Base-by-base conservation (phyloP, 257 asterid genomes). In the Salvia miltiorrhiza region DNA sequence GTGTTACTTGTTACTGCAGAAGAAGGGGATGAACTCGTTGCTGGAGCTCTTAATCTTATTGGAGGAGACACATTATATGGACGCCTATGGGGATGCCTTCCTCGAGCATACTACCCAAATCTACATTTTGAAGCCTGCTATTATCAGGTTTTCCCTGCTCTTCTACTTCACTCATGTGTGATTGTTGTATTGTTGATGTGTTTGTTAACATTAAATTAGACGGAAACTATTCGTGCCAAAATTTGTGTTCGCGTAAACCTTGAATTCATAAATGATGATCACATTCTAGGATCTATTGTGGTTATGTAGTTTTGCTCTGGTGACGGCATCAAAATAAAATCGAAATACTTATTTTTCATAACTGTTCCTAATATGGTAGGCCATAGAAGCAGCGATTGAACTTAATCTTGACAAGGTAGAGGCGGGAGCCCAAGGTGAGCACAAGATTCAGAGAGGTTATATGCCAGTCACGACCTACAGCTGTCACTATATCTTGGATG, bases 351-450 rank as follows among this genome's bases (percentile, higher is more conserved):
- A 21, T 37, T 77, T 58, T 19, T 49, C 23, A 70, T 37, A 43
- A 65, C 48, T 28, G 40, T 63, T 13, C 64, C n/a, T 77, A 45
- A 56, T 64, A 28, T 57, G 60, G 75, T 87, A 93, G 99, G 99
- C 97, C 40, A 90, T 93, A 73, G 97, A 93, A 71, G 97, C 99
- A 66, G 99, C 97, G 5, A 93, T 93, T 54, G 99, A 90, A 72
- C 86, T 84, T 45, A 84, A 87, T 57, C 99, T 93, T 35, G 83
- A 72, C 74, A 87, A 73, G 76, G 96, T 93, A 52, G 97, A 93
- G 82, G 99, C 99, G 21, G 99, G 99, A 64, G 99, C 99, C 37
- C 99, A 93, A 75, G 99, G 99, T 4, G 99, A 93, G 78, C 99
- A 93, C 72, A 93, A 93, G 79, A 90, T 93, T 69, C 97, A 90